A percentile compares a stretch with the other conserved stretches of the same genome.
Conservation (phyloP, 306 rosid species). For the Rubus idaeus region DNA sequence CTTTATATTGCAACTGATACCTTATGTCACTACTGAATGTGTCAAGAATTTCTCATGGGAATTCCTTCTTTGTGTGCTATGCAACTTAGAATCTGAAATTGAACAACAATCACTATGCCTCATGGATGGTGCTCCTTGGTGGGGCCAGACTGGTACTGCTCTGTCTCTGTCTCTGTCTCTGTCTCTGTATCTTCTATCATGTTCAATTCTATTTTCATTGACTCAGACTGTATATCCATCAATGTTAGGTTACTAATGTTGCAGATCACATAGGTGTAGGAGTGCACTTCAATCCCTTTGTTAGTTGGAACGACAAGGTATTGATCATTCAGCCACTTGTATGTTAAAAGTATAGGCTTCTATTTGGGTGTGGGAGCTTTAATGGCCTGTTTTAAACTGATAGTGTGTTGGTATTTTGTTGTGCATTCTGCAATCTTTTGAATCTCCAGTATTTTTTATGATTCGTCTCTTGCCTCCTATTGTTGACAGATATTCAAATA, state of each 20-base stretch:
- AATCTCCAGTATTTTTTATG: conserved; percentile 1
- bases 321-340: conserved; percentile 1
- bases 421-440: background rate
- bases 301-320: conserved; percentile 83
- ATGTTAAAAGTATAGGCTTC: conserved; percentile 1
- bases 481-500: conserved; percentile 71
- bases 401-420: conserved; percentile 6
- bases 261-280: conserved; percentile 87
- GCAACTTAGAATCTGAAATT: conserved; percentile 63
- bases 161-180: conserved; percentile 19
- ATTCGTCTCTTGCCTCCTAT: conserved; percentile 15
- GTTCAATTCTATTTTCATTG: conserved; percentile 12
- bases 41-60: background rate
- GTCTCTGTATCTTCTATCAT: background rate
- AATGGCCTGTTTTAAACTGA: background rate
- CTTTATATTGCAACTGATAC: conserved; percentile 13
- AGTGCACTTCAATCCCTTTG: conserved; percentile 93
- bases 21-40: conserved; percentile 19
- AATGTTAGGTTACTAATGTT: conserved; percentile 64
- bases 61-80: conserved; percentile 9
- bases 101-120: conserved; percentile 85
- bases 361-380: background rate
- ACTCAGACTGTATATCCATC: conserved; percentile 28
- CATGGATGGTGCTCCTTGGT: conserved; percentile 76
- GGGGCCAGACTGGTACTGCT: conserved; percentile 74